Evolutionary conservation across 805 yeast genomes (phyloP).

Genomic region (Candida ulmi): DNA sequence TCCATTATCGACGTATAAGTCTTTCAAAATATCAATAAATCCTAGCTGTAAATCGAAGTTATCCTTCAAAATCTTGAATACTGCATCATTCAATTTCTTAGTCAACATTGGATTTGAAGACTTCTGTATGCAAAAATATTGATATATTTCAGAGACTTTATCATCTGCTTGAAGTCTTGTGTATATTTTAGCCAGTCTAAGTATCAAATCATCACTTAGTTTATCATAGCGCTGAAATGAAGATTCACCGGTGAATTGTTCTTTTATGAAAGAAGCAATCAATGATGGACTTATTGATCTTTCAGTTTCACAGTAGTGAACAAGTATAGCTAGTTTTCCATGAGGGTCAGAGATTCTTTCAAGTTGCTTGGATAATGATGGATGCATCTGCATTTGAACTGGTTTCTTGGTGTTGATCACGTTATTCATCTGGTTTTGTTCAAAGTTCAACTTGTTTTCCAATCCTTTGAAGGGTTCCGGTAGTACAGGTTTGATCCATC

Average conservation of each 20-base stretch:
- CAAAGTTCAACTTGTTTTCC: background rate
- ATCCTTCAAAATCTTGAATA: conserved; percentile 6
- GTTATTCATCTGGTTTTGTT: background rate
- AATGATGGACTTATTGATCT: conserved; percentile 5
- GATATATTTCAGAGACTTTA: conserved; percentile 7
- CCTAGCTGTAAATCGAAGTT: conserved; percentile 15
- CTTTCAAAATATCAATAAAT: conserved; percentile 8
- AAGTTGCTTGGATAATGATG: background rate
- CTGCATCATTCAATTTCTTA: conserved; percentile 4
- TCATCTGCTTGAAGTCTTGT: conserved; percentile 8
- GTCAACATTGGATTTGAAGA: conserved; percentile 2
- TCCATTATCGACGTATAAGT: conserved; percentile 6
- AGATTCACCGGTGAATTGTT: conserved; percentile 6
- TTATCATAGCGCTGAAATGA: conserved; percentile 1
- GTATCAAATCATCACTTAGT: conserved; percentile 8
- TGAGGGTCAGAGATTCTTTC: conserved; percentile 13
- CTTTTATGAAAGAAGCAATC: conserved; percentile 6
- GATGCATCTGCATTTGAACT: conserved; percentile 6
- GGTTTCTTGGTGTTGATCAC: background rate
- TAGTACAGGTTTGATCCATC: background rate
- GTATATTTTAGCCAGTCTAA: conserved; percentile 7
- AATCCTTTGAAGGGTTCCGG: conserved; percentile 3
- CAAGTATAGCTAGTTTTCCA: conserved; percentile 9
- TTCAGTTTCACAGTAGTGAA: conserved; percentile 8
- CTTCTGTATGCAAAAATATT: conserved; percentile 3